Evolutionary conservation across 139 green algal genomes (phyloP).

Genomic region (Chlorella ohadii): DNA sequence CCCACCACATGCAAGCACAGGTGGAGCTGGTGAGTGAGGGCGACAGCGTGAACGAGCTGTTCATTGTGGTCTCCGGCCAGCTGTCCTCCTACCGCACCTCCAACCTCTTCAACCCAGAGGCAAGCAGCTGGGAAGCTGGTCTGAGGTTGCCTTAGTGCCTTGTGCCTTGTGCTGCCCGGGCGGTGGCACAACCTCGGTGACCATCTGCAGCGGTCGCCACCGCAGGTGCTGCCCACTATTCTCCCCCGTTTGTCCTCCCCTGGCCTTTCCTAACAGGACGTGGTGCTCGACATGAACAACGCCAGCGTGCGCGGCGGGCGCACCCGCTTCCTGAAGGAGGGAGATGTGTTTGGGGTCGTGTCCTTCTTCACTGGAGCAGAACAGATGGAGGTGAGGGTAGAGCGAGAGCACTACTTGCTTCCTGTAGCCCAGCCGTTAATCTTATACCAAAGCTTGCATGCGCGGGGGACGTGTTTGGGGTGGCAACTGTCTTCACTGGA

Average conservation of each 20-base stretch:
- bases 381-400: constrained; percentile 28
- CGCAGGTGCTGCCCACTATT: neutral
- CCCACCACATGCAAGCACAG: too few relatives aligned
- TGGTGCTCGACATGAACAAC: constrained; percentile 35
- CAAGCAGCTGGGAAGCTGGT: too few relatives aligned
- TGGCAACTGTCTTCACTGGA: too few relatives aligned
- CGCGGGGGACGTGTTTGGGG: too few relatives aligned
- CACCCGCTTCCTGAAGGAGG: constrained; percentile 27
- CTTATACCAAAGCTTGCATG: too few relatives aligned
- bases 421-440: too few relatives aligned
- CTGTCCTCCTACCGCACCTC: constrained; percentile 16
- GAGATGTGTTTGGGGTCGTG: constrained; percentile 20
- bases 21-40: constrained; percentile 60
- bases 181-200: too few relatives aligned
- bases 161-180: too few relatives aligned
- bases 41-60: constrained; percentile 65
- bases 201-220: too few relatives aligned
- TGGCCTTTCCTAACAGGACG: constrained; percentile 31
- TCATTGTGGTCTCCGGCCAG: constrained; percentile 53
- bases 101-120: constrained; percentile 20
- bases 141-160: too few relatives aligned
- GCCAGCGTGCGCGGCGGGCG: constrained; percentile 29
- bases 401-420: too few relatives aligned
- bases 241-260: neutral
- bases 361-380: constrained; percentile 25